Conservation (phyloP, 305 asterid species). For the Salvia sclarea region DNA sequence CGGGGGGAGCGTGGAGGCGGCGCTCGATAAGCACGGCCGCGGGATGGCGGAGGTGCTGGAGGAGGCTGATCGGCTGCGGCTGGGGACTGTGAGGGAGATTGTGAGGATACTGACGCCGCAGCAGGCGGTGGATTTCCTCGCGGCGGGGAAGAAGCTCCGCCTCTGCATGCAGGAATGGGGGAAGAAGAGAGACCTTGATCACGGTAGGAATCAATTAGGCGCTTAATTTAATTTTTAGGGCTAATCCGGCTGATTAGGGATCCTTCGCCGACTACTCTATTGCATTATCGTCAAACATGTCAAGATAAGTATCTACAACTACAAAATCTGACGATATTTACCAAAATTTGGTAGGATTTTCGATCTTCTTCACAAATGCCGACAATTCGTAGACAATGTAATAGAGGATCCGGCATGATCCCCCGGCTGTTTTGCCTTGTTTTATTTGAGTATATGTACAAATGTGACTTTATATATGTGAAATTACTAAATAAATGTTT, state of each 20-base stretch:
- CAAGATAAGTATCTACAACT: no score
- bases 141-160: conserved; percentile 47
- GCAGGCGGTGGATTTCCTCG: conserved; percentile 50
- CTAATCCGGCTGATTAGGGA: neutral
- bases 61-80: conserved; percentile 50
- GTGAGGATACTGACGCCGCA: conserved; percentile 39
- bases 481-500: neutral
- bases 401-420: no score
- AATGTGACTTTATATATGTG: neutral
- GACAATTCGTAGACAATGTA: no score
- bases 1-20: conserved; percentile 29
- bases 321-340: no score
- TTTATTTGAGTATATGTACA: neutral
- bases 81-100: conserved; percentile 37
- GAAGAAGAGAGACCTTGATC: conserved; percentile 43
- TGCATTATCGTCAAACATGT: no score
- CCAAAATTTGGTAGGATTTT: no score
- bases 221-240: neutral
- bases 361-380: no score
- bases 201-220: conserved; percentile 32
- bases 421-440: neutral
- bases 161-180: conserved; percentile 54
- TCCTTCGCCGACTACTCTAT: no score
- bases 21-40: conserved; percentile 41
- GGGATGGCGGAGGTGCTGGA: conserved; percentile 42